Evolutionary conservation across 495 filamentous ascomycete species (phyloP).

Genomic region (Talaromyces proteolyticus): DNA sequence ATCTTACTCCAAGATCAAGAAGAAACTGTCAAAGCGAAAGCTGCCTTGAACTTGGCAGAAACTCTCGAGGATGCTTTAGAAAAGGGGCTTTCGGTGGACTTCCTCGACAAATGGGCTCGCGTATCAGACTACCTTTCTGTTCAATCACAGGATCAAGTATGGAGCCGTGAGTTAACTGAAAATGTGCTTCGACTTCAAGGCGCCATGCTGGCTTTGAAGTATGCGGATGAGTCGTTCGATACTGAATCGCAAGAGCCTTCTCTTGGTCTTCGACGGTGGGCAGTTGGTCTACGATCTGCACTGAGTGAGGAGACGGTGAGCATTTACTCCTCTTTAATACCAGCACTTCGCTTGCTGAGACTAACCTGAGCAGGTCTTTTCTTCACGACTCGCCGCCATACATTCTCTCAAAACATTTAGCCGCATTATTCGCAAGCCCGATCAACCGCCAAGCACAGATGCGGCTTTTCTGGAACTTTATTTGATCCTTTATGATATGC

Average conservation of each 20-base stretch:
- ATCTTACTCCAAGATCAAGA: slow-evolving; percentile 21
- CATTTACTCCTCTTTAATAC: not conserved
- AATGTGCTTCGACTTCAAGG: slow-evolving; percentile 44
- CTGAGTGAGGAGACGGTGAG: slow-evolving; percentile 39
- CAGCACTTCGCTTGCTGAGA: too few species aligned
- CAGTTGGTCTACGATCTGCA: slow-evolving; percentile 28
- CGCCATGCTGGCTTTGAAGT: slow-evolving; percentile 50
- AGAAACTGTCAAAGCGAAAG: slow-evolving; percentile 23
- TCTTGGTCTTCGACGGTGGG: slow-evolving; percentile 21
- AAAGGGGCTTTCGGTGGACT: not conserved
- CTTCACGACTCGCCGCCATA: slow-evolving; percentile 55
- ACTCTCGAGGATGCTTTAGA: slow-evolving; percentile 16
- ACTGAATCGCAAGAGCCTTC: slow-evolving; percentile 4
- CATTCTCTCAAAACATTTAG: slow-evolving; percentile 30
- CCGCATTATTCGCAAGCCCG: slow-evolving; percentile 15
- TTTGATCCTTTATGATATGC: slow-evolving; percentile 50
- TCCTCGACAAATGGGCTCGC: slow-evolving; percentile 4
- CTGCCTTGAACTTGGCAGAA: slow-evolving; percentile 28
- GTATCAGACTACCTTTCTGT: slow-evolving; percentile 2
- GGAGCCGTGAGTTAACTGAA: slow-evolving; percentile 38
- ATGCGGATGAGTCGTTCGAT: slow-evolving; percentile 19
- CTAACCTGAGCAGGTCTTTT: slow-evolving; percentile 68
- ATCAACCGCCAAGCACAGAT: slow-evolving; percentile 7
- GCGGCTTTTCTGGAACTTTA: slow-evolving; percentile 38
- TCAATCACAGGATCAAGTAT: slow-evolving; percentile 11